Conservation (phyloP, 1,284 basidiomycete species). For the Cutaneotrichosporon mucoides region DNA sequence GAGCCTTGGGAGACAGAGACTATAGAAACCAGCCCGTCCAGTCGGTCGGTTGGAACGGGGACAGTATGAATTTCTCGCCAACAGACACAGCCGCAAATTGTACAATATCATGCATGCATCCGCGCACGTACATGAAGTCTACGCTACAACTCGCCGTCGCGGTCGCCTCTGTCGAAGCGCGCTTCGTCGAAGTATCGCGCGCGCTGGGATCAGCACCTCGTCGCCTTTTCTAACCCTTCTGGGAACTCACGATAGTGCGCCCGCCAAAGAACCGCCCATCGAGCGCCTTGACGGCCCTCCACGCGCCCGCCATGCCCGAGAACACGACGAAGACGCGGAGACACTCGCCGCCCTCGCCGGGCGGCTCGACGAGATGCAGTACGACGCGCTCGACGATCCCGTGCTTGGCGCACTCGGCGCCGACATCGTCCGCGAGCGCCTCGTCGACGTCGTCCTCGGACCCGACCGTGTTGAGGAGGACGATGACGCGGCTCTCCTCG, state of each 20-base stretch:
- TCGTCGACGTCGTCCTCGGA: slow-evolving; percentile 76
- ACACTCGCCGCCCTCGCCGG: slow-evolving; percentile 59
- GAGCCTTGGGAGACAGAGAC: too few species aligned
- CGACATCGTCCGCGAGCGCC: slow-evolving; percentile 79
- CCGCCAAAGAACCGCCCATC: slow-evolving; percentile 90
- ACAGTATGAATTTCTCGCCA: too few species aligned
- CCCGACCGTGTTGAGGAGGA: slow-evolving; percentile 81
- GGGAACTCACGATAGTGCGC: slow-evolving; percentile 59
- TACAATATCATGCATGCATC: neutral
- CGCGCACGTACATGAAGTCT: too few species aligned
- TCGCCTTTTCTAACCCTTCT: neutral
- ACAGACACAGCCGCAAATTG: too few species aligned
- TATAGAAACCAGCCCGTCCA: too few species aligned
- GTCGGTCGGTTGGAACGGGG: too few species aligned
- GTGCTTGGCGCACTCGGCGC: slow-evolving; percentile 52
- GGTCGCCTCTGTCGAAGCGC: slow-evolving; percentile 51
- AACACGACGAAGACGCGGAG: slow-evolving; percentile 82
- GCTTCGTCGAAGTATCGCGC: slow-evolving; percentile 76
- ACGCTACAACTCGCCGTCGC: slow-evolving; percentile 32
- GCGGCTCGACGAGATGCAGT: slow-evolving; percentile 68
- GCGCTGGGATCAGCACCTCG: slow-evolving; percentile 36
- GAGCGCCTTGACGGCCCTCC: slow-evolving; percentile 85
- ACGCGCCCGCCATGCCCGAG: slow-evolving; percentile 82
- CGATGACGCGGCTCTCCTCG: slow-evolving; percentile 76
- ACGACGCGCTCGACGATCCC: slow-evolving; percentile 82